phyloP scores from a whole-genome alignment of 768 basidiomycete species.

The Chalciporus chontae region DNA sequence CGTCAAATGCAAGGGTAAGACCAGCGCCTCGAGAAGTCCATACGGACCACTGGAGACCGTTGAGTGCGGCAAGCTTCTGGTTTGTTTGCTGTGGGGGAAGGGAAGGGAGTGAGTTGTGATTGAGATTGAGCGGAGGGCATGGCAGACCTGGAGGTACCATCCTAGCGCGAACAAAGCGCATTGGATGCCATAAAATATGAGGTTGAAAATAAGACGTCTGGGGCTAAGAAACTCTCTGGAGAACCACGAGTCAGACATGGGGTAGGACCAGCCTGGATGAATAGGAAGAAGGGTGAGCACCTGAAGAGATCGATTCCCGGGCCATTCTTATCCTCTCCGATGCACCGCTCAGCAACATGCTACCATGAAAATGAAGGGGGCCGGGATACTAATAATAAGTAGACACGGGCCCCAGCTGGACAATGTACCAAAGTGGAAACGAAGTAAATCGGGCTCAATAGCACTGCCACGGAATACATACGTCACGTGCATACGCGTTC shows the following conservation, averaged over 20 bases:
- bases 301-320: too few relatives aligned
- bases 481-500: neutral
- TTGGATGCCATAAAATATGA: slow-evolving; percentile 80
- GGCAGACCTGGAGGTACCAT: slow-evolving; percentile 76
- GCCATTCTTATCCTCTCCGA: too few relatives aligned
- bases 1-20: slow-evolving; percentile 84
- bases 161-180: slow-evolving; percentile 75
- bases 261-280: neutral
- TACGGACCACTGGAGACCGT: slow-evolving; percentile 76
- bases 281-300: neutral
- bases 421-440: too few relatives aligned
- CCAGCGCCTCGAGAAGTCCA: slow-evolving; percentile 92
- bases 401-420: too few relatives aligned
- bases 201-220: slow-evolving; percentile 66
- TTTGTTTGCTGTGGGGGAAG: slow-evolving; percentile 41
- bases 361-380: too few relatives aligned
- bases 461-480: neutral
- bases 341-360: too few relatives aligned
- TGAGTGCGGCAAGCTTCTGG: slow-evolving; percentile 64
- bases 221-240: slow-evolving; percentile 62
- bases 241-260: slow-evolving; percentile 72
- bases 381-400: too few relatives aligned
- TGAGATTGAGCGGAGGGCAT: neutral
- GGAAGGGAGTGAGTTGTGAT: neutral
- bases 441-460: neutral